Evolutionary conservation across 129 eudicot species (phyloP).

Genomic region (Artemisia tridentata): DNA sequence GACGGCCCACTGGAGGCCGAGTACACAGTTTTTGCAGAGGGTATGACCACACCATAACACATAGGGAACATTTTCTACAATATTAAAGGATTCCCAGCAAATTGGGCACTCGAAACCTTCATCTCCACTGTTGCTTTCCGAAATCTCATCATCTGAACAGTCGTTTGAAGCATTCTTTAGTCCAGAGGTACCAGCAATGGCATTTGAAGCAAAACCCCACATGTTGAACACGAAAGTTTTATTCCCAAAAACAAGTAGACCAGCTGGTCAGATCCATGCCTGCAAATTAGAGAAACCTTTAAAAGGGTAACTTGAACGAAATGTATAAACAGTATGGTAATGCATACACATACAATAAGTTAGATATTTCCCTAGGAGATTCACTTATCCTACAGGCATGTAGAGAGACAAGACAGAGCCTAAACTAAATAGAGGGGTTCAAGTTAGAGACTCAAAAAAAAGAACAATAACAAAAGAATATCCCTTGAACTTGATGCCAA

Average conservation of each 20-base stretch:
- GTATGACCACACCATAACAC: slow-evolving; percentile 72
- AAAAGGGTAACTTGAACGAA: background rate
- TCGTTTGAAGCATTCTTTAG: slow-evolving; percentile 32
- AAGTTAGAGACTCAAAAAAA: too few relatives aligned
- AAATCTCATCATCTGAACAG: slow-evolving; percentile 58
- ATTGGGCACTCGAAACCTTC: slow-evolving; percentile 64
- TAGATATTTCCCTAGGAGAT: background rate
- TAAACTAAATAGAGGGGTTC: too few relatives aligned
- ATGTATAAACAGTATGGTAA: background rate
- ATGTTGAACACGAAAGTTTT: slow-evolving; percentile 23
- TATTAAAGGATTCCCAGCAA: slow-evolving; percentile 64
- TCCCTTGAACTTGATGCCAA: background rate
- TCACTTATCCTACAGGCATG: background rate
- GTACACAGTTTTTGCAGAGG: slow-evolving; percentile 57
- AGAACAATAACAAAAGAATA: too few relatives aligned
- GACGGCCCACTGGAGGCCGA: slow-evolving; percentile 56
- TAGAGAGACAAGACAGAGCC: too few relatives aligned
- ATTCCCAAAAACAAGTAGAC: slow-evolving; percentile 6
- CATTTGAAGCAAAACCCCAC: slow-evolving; percentile 58
- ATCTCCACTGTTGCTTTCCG: slow-evolving; percentile 46
- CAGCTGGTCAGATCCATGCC: slow-evolving; percentile 24
- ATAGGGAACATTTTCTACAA: slow-evolving; percentile 59
- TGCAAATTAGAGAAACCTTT: slow-evolving; percentile 18
- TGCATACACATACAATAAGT: background rate
- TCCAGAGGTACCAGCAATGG: slow-evolving; percentile 35